Evolutionary conservation across 1,284 basidiomycete species (phyloP), one percentile per base, ranked within the genome.

Genomic region (Agroathelia rolfsii): DNA sequence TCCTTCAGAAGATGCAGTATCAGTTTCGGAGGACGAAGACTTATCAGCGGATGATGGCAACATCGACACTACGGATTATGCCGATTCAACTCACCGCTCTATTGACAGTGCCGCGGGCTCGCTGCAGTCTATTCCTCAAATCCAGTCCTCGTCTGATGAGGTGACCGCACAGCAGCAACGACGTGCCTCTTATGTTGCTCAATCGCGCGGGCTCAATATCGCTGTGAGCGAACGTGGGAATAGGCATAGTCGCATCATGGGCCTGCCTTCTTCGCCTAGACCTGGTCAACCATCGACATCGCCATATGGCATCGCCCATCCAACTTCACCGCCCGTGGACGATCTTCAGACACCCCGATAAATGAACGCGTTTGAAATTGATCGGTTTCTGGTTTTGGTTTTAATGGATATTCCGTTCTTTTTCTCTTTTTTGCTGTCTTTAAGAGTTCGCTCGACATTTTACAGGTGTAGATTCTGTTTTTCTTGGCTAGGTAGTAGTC

Each of bases 21-120:
- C n/a, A n/a, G n/a, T n/a, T n/a, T n/a, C n/a, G n/a, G n/a, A n/a
- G 34, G 76, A 80, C 38, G 82, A 81, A 42, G 59, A 56, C 3
- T 69, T 66, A 35, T 83, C 77, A n/a, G n/a, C n/a, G 9, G 71
- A 72, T 36, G 81, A 83, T 27, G 73, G 65, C 16, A 82, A 83
- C 35, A 69, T 71, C 24, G 81, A 83, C 42, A 73, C 73, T n/a
- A 69, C 71, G 24, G 79, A 80, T 41, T 68, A 64, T n/a, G n/a
- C n/a, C n/a, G n/a, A n/a, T n/a, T n/a, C n/a, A n/a, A n/a, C n/a
- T n/a, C n/a, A n/a, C n/a, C n/a, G n/a, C n/a, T n/a, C n/a, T n/a
- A n/a, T n/a, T n/a, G n/a, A n/a, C n/a, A n/a, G n/a, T n/a, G n/a
- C n/a, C n/a, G n/a, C n/a, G n/a, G n/a, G n/a, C n/a, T n/a, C n/a